Conservation (phyloP, 352 stramenopile genomes). For the Blastocystis sp. region DNA sequence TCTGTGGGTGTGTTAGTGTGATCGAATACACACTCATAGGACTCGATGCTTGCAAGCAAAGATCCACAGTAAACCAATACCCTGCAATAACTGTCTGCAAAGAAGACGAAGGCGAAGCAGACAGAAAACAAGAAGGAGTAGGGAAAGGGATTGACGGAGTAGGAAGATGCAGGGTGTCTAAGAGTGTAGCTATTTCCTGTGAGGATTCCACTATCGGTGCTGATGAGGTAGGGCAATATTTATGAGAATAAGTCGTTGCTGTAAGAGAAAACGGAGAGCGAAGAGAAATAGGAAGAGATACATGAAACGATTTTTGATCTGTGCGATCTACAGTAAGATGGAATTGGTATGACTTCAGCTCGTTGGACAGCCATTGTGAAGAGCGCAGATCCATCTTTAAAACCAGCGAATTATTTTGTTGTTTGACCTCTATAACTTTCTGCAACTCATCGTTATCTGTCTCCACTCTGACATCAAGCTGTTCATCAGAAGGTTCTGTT, state of each 20-base stretch:
- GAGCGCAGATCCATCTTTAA: neutral
- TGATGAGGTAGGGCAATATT: neutral
- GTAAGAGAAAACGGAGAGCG: neutral
- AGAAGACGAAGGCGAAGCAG: neutral
- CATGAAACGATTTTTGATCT: neutral
- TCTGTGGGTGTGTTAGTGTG: neutral
- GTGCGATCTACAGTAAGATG: neutral
- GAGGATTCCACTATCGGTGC: neutral
- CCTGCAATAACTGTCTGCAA: neutral
- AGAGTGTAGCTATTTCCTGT: neutral
- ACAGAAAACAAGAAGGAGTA: neutral
- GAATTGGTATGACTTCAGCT: neutral
- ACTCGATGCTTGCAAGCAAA: neutral
- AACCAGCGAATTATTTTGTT: neutral
- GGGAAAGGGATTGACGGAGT: neutral
- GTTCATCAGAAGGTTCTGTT: neutral
- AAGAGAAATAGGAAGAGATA: neutral
- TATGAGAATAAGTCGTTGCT: neutral
- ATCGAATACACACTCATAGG: neutral
- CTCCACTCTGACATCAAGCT: neutral
- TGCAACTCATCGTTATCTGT: neutral
- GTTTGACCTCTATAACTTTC: neutral
- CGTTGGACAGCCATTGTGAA: neutral
- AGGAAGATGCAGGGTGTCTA: neutral
- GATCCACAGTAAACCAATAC: neutral